Base-by-base conservation (phyloP, 352 stramenopile genomes). In the Phytopythium vexans region DNA sequence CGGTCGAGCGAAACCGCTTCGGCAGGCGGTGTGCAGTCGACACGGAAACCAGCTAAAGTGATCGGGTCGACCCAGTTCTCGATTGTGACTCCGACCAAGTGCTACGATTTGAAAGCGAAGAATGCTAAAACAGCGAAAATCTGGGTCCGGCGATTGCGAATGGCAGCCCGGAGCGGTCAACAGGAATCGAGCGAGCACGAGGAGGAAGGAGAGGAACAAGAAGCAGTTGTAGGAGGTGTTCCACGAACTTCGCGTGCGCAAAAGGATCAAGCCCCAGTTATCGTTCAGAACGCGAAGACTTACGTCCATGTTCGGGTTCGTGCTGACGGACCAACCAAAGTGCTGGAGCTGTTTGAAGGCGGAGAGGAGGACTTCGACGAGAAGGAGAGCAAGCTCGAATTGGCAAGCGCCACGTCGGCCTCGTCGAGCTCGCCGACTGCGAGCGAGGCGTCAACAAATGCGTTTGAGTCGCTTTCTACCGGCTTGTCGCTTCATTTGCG, bases 271-370 rank as follows among this genome's bases (percentile, higher is more conserved):
- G 33, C 35, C 21, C 41, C 39, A 34, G 6, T 48, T 14, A 58
- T 82, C 15, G 67, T 89, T 37, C 80, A 91, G 56, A 79, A 86
- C 33, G 83, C 84, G 0, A 95, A 94, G 59, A 94, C 86, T 6
- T 95, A 94, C 44, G 82, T 96, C 8, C 72, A 90, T 40, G 74
- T 94, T 57, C 82, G 86, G 14, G 75, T 96, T 40, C 79, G 85
- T 49, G 87, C 88, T 32, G 88, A 97, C 64, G 88, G 88, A 1
- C 83, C 87, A 5, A 97, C 87, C 27, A 97, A 95, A 53, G 88
- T 97, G 14, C 62, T 97, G n/a, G 88, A 97, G 55, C 51, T 97
- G 3, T 94, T 84, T 53, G 86, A 97, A 79, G 87, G 84, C 46
- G 83, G 83, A 4, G 83, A 94, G 58, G 86, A 94, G 59, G 86